A percentile compares a stretch with the other conserved stretches of the same genome.
Conservation (phyloP, 2,329 filamentous ascomycete species). For the Fusarium sterilihyphosum region DNA sequence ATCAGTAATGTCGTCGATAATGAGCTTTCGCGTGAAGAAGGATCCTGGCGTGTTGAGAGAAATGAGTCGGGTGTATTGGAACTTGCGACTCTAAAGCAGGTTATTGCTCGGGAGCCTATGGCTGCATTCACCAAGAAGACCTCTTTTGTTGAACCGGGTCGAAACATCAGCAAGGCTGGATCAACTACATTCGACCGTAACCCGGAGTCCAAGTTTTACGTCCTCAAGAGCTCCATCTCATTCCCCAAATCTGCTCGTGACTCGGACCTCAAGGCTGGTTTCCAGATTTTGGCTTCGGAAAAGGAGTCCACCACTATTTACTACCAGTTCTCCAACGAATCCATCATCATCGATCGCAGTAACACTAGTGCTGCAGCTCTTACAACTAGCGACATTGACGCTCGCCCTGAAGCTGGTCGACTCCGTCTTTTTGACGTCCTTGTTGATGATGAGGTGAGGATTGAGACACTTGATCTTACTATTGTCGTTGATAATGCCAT, state of each 20-base stretch:
- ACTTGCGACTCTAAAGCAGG: constrained; percentile 51
- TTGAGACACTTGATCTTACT: constrained; percentile 53
- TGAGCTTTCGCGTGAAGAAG: constrained; percentile 50
- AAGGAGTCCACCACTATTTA: constrained; percentile 54
- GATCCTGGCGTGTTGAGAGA: constrained; percentile 50
- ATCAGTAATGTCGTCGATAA: constrained; percentile 54
- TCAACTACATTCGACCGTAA: constrained; percentile 14
- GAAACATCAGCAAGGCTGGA: constrained; percentile 31
- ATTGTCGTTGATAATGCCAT: constrained; percentile 53
- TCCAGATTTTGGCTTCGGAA: constrained; percentile 53
- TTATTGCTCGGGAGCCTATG: constrained; percentile 50
- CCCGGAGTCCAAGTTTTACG: constrained; percentile 50
- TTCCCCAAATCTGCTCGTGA: constrained; percentile 49
- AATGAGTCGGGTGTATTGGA: constrained; percentile 48
- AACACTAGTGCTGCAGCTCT: constrained; percentile 53
- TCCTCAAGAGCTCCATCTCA: constrained; percentile 49
- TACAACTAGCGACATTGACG: constrained; percentile 52
- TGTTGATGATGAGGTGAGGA: constrained; percentile 37
- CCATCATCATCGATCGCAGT: constrained; percentile 52
- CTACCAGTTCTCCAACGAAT: constrained; percentile 57
- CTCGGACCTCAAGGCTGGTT: constrained; percentile 51
- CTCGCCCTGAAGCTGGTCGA: constrained; percentile 50
- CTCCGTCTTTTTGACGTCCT: constrained; percentile 53
- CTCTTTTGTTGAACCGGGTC: constrained; percentile 38
- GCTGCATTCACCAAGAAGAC: constrained; percentile 44